These are phyloP conservation scores for Fusarium palustre DNA, from an alignment of 2,329 filamentous ascomycete genomes.

Conservation along the genomic window DNA sequence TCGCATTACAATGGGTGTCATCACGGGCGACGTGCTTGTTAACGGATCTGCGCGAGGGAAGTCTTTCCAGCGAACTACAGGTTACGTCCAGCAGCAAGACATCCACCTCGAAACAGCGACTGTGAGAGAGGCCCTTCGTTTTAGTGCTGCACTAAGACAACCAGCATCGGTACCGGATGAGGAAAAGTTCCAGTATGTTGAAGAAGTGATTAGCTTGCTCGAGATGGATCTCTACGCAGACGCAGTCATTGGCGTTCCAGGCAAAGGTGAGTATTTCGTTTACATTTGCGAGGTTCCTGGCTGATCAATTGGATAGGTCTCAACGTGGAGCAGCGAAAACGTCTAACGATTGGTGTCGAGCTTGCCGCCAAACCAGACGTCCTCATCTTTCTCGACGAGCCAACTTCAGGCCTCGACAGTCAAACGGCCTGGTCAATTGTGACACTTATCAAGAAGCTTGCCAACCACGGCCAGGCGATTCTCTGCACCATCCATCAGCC, in stretches of 20 bases:
- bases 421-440: slow-evolving; percentile 70
- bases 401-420: slow-evolving; percentile 67
- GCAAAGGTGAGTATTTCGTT: slow-evolving; percentile 49
- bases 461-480: slow-evolving; percentile 60
- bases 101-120: slow-evolving; percentile 82
- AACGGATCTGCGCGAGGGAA: slow-evolving; percentile 72
- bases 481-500: slow-evolving; percentile 43
- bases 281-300: too few relatives aligned
- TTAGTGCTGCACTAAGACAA: slow-evolving; percentile 83
- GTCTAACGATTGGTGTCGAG: slow-evolving; percentile 68
- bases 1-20: slow-evolving; percentile 86
- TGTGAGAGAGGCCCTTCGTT: slow-evolving; percentile 83
- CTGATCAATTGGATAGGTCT: slow-evolving; percentile 52
- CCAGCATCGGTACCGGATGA: slow-evolving; percentile 71
- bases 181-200: slow-evolving; percentile 85
- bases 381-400: slow-evolving; percentile 69
- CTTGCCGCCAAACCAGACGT: slow-evolving; percentile 64
- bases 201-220: slow-evolving; percentile 74
- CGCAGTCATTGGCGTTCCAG: slow-evolving; percentile 69
- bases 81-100: slow-evolving; percentile 90
- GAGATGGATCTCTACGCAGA: slow-evolving; percentile 72
- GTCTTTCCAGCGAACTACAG: slow-evolving; percentile 87
- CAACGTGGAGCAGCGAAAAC: slow-evolving; percentile 69
- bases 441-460: slow-evolving; percentile 68
- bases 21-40: slow-evolving; percentile 79